These are phyloP conservation scores for Verbascum thapsus DNA, from an alignment of 257 asterid genomes.

Conservation along the genomic window DNA sequence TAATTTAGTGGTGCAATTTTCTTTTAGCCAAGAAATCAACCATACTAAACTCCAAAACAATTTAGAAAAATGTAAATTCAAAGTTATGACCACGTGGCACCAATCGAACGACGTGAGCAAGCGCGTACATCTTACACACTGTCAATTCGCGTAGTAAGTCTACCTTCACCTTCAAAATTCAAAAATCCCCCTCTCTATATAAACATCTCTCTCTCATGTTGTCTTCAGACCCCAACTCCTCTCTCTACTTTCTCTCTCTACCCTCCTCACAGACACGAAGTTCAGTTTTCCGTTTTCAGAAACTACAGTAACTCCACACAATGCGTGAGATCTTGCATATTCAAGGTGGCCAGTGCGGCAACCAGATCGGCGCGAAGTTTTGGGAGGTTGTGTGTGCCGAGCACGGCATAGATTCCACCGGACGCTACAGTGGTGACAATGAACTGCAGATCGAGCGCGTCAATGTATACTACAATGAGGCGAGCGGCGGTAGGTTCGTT, in stretches of 20 bases:
- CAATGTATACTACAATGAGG: conserved; percentile 51
- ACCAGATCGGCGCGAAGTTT: conserved; percentile 49
- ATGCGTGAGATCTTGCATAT: conserved; percentile 56
- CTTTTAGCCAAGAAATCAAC: no score
- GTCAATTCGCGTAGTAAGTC: conserved; percentile 1
- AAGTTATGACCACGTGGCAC: no score
- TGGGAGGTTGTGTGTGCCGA: conserved; percentile 57
- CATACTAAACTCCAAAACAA: no score
- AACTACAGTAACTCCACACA: background rate
- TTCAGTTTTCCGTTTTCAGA: no score
- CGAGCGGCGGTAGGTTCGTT: conserved; percentile 51
- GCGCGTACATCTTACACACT: conserved; percentile 27
- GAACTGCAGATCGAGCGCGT: conserved; percentile 44
- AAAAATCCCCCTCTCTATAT: conserved; percentile 25
- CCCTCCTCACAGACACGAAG: no score
- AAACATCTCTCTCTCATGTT: conserved; percentile 8
- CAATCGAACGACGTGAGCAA: no score
- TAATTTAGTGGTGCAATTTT: no score
- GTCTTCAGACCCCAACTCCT: background rate
- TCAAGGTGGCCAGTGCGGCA: conserved; percentile 53
- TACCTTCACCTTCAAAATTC: conserved; percentile 31
- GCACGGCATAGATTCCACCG: conserved; percentile 53
- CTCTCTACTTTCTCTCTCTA: conserved; percentile 22
- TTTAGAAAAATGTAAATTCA: no score
- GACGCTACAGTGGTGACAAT: conserved; percentile 46